phyloP scores from a whole-genome alignment of 2,329 filamentous ascomycete species.

The Neoscytalidium dimidiatum region DNA sequence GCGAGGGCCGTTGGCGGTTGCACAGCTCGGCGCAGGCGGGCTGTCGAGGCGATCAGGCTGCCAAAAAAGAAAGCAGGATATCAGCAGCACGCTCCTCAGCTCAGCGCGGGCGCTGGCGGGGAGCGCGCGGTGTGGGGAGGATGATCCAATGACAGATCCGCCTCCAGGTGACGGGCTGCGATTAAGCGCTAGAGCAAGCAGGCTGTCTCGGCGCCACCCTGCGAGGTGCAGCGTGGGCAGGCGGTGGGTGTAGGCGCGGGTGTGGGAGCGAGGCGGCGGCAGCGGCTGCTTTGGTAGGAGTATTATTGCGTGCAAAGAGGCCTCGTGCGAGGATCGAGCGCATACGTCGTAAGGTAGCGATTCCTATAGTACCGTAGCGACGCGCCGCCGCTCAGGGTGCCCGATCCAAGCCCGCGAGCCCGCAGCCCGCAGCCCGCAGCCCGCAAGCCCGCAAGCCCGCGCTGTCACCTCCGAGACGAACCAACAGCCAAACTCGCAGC shows the following conservation, averaged over 20 bases:
- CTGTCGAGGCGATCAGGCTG: background rate
- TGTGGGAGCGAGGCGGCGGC: too few relatives aligned
- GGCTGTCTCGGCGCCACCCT: constrained; percentile 12
- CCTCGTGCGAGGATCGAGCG: background rate
- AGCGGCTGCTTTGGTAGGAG: background rate
- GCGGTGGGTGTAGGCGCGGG: background rate
- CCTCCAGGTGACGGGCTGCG: background rate
- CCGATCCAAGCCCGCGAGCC: background rate
- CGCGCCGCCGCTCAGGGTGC: background rate
- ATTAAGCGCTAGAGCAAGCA: constrained; percentile 14
- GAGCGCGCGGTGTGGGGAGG: constrained; percentile 6
- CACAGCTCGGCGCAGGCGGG: background rate
- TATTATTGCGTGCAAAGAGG: background rate
- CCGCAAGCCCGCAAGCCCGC: too few relatives aligned
- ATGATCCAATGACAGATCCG: constrained; percentile 9
- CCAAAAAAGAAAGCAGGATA: background rate
- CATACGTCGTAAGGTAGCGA: constrained; percentile 1
- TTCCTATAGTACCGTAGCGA: constrained; percentile 9
- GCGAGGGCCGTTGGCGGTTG: constrained; percentile 1
- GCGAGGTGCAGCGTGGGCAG: background rate
- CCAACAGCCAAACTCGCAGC: background rate
- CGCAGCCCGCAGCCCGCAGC: too few relatives aligned
- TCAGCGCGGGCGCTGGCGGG: constrained; percentile 3
- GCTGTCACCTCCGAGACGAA: constrained; percentile 11
- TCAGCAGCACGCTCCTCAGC: constrained; percentile 1